A percentile compares a stretch with the other conserved stretches of the same genome.
These are phyloP conservation scores for Funneliformis mosseae DNA, from an alignment of 192 early-diverging fungal genomes.

Conservation along the genomic window DNA sequence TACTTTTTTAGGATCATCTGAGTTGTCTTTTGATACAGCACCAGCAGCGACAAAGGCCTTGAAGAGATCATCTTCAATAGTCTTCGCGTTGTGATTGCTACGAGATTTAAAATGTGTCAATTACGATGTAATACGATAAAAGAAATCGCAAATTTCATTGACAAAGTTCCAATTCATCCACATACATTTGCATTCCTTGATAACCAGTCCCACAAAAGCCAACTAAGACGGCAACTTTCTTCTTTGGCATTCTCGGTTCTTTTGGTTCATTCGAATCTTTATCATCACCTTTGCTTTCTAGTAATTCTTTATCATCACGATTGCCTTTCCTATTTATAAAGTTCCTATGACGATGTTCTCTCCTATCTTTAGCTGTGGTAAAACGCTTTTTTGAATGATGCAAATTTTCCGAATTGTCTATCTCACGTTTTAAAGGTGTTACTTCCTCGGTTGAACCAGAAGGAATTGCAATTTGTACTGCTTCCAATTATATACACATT, in stretches of 20 bases:
- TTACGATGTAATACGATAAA: not conserved
- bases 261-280: conserved; percentile 39
- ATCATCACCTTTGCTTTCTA: not conserved
- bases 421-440: not conserved
- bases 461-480: not conserved
- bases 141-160: not conserved
- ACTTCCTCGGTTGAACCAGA: not conserved
- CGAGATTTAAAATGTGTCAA: not conserved
- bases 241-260: conserved; percentile 73
- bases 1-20: conserved; percentile 75
- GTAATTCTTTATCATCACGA: not conserved
- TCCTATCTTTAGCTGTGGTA: conserved; percentile 24
- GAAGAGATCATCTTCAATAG: conserved; percentile 91
- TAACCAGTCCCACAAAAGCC: conserved; percentile 95
- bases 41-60: conserved; percentile 80
- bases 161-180: too few species aligned
- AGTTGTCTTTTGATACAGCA: conserved; percentile 86
- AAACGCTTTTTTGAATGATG: not conserved
- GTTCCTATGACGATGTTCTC: conserved; percentile 15
- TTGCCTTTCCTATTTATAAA: conserved; percentile 9
- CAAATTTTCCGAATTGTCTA: not conserved
- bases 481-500: not conserved
- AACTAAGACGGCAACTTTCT: conserved; percentile 86
- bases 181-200: conserved; percentile 94
- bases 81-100: conserved; percentile 75